These are phyloP conservation scores for Canna indica DNA, from an alignment of 176 grass and related monocot species.

Conservation along the genomic window DNA sequence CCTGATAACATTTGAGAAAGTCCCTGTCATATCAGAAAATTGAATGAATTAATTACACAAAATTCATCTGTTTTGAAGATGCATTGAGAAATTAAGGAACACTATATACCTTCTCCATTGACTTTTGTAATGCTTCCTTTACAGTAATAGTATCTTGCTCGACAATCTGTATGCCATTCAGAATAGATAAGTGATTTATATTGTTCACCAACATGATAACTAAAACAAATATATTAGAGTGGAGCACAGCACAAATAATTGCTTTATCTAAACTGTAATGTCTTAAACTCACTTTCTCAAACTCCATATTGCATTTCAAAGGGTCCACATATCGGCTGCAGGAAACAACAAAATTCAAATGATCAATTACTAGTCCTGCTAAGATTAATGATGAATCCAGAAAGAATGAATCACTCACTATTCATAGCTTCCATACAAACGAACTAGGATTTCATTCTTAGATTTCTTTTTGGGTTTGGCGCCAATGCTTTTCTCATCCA, in stretches of 20 bases:
- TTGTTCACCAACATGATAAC: neutral
- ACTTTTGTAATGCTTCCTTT: constrained; percentile 49
- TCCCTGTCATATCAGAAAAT: constrained; percentile 16
- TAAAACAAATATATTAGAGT: constrained; percentile 4
- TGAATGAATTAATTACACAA: constrained; percentile 1
- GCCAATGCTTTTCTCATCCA: constrained; percentile 48
- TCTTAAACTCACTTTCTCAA: constrained; percentile 65
- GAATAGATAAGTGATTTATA: too few relatives aligned
- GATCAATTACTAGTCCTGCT: constrained; percentile 9
- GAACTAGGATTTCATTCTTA: constrained; percentile 53
- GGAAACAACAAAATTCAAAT: constrained; percentile 24
- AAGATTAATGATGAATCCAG: constrained; percentile 24
- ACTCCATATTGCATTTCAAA: constrained; percentile 56
- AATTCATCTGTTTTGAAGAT: neutral
- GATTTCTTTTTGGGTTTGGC: constrained; percentile 50
- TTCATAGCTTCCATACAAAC: constrained; percentile 72
- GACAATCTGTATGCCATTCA: constrained; percentile 43
- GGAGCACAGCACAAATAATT: constrained; percentile 5
- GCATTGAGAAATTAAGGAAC: neutral
- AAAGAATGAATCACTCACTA: constrained; percentile 52
- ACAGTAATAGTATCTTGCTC: constrained; percentile 60
- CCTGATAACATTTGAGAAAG: constrained; percentile 1
- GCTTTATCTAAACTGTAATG: constrained; percentile 3
- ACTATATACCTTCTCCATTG: constrained; percentile 43
- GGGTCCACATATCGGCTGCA: constrained; percentile 69